Evolutionary conservation across 2,329 filamentous ascomycete species (phyloP), one percentile per base, ranked within the genome.

Genomic region (Blastomyces emzantsi): DNA sequence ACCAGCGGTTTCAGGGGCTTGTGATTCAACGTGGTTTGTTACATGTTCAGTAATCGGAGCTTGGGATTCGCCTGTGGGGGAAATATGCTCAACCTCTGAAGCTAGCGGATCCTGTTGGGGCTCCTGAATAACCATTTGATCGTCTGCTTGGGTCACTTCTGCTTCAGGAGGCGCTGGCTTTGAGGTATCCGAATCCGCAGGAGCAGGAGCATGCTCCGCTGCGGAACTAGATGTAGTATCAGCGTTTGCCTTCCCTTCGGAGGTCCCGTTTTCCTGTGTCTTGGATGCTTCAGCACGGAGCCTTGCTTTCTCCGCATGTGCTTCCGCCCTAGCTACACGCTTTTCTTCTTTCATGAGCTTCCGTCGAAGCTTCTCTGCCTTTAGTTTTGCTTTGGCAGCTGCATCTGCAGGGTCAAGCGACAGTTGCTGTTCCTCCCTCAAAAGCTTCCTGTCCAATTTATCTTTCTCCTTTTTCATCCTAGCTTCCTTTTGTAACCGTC

Each of bases 271-370:
- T 22, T 47, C 41, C 30, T 63, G 43, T 33, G 51, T 41, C 28
- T 39, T 52, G 28, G 39, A 17, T 17, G 64, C 71, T 64, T 76
- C 74, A 22, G 73, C 70, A 45, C 70, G 72, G 19, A 74, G 69
- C 49, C 74, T 73, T 63, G 75, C 75, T 61, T 71, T 73, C 58
- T 75, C 73, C 3, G 76, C 76, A 65, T 77, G 73, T 0, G 76
- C 77, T 65, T 80, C 77, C 7, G 78, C 79, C 67, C 77, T 77
- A 51, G 75, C 76, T 55, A 78, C 73, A 51, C 73, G 73, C 66
- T 75, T 77, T 73, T 91, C 87, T 65, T 90, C 87, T 73, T 87
- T 89, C 69, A 87, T 83, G 56, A 91, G 81, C 63, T 75, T 77
- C 64, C 72, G 73, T 36, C 73, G 73, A 41, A 78, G 70, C 64